A percentile compares a stretch with the other conserved stretches of the same genome.
Evolutionary conservation across 2,329 filamentous ascomycete genomes (phyloP).

Genomic region (Alternaria longipes): DNA sequence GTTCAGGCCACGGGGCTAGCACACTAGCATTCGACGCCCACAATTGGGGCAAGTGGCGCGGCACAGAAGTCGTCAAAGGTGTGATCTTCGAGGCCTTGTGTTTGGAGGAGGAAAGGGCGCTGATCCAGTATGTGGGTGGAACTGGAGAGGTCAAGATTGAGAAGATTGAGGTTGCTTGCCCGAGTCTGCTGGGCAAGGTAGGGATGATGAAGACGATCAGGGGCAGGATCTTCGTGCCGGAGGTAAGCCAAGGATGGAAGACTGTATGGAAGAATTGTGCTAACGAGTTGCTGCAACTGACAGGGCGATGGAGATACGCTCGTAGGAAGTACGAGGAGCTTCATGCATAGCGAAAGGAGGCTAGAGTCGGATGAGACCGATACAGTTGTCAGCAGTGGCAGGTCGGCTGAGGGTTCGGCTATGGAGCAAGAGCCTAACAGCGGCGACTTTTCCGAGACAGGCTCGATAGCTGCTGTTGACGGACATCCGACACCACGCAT

Average conservation of each 20-base stretch:
- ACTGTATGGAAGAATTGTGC: not conserved
- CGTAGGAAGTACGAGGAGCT: not conserved
- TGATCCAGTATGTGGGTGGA: not conserved
- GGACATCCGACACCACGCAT: not conserved
- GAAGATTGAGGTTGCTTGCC: not conserved
- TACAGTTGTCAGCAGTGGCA: not conserved
- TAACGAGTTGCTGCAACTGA: not conserved
- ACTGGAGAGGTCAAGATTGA: not conserved
- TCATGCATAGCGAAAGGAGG: not conserved
- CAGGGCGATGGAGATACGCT: conserved; percentile 2
- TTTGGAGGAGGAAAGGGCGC: not conserved
- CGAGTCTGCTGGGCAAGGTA: not conserved
- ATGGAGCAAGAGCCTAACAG: not conserved
- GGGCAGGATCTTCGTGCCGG: not conserved
- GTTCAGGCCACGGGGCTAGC: not conserved
- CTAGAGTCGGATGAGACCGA: not conserved
- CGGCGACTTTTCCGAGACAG: not conserved
- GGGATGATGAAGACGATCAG: not conserved
- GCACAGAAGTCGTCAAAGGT: conserved; percentile 1
- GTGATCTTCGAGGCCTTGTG: conserved; percentile 1
- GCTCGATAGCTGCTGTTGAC: not conserved
- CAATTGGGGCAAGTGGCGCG: not conserved
- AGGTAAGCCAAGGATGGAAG: not conserved
- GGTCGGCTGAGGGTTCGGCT: not conserved
- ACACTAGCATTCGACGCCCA: not conserved